phyloP scores from a whole-genome alignment of 495 filamentous ascomycete genomes.

The Chaetomium fimeti region DNA sequence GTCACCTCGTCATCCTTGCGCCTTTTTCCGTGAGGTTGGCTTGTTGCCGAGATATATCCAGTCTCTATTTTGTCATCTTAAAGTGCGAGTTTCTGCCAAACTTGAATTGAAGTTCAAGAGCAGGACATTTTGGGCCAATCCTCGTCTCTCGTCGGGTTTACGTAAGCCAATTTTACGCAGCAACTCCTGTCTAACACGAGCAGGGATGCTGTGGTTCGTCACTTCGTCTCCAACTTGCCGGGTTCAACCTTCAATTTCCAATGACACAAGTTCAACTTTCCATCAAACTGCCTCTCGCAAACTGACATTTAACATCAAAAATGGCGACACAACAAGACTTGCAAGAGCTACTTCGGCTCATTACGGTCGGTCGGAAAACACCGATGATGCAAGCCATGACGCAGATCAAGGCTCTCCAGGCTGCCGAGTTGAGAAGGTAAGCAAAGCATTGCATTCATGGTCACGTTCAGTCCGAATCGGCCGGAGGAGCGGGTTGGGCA shows the following conservation, averaged over 20 bases:
- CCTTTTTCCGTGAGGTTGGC: not conserved
- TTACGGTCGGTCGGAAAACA: constrained; percentile 69
- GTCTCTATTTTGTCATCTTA: too few relatives aligned
- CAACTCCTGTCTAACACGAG: not conserved
- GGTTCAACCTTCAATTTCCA: not conserved
- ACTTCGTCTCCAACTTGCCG: not conserved
- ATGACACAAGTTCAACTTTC: constrained; percentile 1
- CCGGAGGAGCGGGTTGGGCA: not conserved
- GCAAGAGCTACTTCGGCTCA: constrained; percentile 71
- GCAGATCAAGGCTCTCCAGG: constrained; percentile 66
- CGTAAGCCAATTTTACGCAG: constrained; percentile 16
- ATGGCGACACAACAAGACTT: constrained; percentile 60
- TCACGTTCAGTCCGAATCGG: not conserved
- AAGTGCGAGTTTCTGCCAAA: too few relatives aligned
- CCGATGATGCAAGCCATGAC: constrained; percentile 68
- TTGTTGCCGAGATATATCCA: not conserved
- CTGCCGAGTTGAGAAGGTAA: constrained; percentile 61
- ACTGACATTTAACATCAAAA: not conserved
- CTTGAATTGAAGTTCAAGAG: not conserved
- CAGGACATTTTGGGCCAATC: constrained; percentile 12
- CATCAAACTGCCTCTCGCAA: not conserved
- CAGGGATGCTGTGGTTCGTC: constrained; percentile 10
- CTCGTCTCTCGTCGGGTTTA: not conserved
- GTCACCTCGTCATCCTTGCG: constrained; percentile 13
- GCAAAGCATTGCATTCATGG: constrained; percentile 10